These are phyloP conservation scores for Blastocladiella britannica DNA, from an alignment of 192 early-diverging fungal species.

Conservation along the genomic window DNA sequence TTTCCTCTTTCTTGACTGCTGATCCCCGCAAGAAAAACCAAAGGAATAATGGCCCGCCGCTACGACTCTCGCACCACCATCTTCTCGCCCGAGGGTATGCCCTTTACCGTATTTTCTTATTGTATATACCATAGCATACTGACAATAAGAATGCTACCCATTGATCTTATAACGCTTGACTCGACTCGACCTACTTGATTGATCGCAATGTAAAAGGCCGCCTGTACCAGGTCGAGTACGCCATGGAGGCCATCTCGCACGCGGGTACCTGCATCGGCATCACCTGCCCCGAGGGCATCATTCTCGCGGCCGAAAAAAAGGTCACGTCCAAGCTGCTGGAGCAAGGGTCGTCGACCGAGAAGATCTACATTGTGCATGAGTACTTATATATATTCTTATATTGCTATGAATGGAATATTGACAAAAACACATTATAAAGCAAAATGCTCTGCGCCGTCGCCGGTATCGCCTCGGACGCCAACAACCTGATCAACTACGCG, in stretches of 20 bases:
- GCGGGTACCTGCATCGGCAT: slow-evolving; percentile 90
- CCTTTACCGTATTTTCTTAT: not conserved
- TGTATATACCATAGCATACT: no score
- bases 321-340: slow-evolving; percentile 84
- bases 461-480: slow-evolving; percentile 88
- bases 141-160: no score
- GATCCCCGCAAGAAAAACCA: no score
- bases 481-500: slow-evolving; percentile 79
- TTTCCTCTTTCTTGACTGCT: no score
- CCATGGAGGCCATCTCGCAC: slow-evolving; percentile 98
- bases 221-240: slow-evolving; percentile 99
- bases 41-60: slow-evolving; percentile 95
- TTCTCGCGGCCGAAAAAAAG: slow-evolving; percentile 93
- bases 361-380: slow-evolving; percentile 92
- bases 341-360: slow-evolving; percentile 60
- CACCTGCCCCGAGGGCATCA: slow-evolving; percentile 73
- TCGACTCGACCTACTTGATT: not conserved
- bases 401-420: not conserved
- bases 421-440: slow-evolving; percentile 17
- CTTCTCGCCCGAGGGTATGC: slow-evolving; percentile 92
- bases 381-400: slow-evolving; percentile 16
- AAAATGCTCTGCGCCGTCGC: slow-evolving; percentile 84
- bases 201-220: slow-evolving; percentile 35
- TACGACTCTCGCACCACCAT: slow-evolving; percentile 98
- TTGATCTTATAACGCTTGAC: slow-evolving; percentile 3